A percentile compares a stretch with the other conserved stretches of the same genome.
phyloP scores from a whole-genome alignment of 1,139 yeast species.

The Candida mesenterica region DNA sequence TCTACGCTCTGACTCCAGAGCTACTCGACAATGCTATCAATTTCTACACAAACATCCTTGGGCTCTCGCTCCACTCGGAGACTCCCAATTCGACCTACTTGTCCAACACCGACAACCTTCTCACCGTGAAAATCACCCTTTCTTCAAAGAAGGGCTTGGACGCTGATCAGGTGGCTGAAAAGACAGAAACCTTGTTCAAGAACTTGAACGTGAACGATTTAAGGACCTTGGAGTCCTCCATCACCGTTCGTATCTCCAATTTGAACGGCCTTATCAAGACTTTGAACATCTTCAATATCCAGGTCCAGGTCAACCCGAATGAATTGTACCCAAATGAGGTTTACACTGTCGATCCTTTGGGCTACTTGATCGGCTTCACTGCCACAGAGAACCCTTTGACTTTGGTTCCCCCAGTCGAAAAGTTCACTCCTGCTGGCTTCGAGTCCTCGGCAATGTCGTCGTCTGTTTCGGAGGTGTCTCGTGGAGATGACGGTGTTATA shows the following conservation, averaged over 20 bases:
- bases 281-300: slow-evolving; percentile 26
- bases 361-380: slow-evolving; percentile 66
- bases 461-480: slow-evolving; percentile 16
- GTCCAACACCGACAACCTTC: slow-evolving; percentile 29
- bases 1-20: slow-evolving; percentile 39
- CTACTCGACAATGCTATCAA: slow-evolving; percentile 36
- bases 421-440: slow-evolving; percentile 14
- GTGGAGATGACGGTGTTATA: slow-evolving; percentile 12
- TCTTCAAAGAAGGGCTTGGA: slow-evolving; percentile 23
- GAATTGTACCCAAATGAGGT: slow-evolving; percentile 66
- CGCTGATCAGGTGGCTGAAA: slow-evolving; percentile 24
- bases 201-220: slow-evolving; percentile 43
- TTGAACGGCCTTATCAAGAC: slow-evolving; percentile 34
- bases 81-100: slow-evolving; percentile 27
- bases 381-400: slow-evolving; percentile 58
- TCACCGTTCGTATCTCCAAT: slow-evolving; percentile 36
- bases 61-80: slow-evolving; percentile 34
- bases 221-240: slow-evolving; percentile 46
- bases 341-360: slow-evolving; percentile 67
- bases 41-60: slow-evolving; percentile 49
- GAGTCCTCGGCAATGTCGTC: slow-evolving; percentile 13
- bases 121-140: slow-evolving; percentile 29
- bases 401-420: slow-evolving; percentile 42
- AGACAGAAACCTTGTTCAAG: slow-evolving; percentile 22
- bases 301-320: slow-evolving; percentile 52